phyloP scores from a whole-genome alignment of 306 rosid genomes.

The Senna tora region DNA sequence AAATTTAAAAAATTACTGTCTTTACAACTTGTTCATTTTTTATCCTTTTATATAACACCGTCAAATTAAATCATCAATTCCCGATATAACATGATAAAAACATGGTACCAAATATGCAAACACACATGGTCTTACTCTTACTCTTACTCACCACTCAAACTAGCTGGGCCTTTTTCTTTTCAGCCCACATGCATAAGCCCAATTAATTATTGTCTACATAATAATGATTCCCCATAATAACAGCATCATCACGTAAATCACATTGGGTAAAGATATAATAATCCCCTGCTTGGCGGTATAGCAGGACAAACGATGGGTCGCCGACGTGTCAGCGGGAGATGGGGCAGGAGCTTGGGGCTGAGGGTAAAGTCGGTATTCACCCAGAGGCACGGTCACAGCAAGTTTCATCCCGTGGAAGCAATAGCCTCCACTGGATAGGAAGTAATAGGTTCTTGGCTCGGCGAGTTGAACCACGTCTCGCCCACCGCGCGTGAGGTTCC shows the following conservation, averaged over 20 bases:
- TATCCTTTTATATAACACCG: too few relatives aligned
- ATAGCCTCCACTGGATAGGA: slow-evolving; percentile 62
- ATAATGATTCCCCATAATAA: not conserved
- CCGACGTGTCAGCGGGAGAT: slow-evolving; percentile 20
- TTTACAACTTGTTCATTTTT: too few relatives aligned
- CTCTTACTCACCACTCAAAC: too few relatives aligned
- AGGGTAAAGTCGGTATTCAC: not conserved
- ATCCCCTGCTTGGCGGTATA: slow-evolving; percentile 3
- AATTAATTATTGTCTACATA: too few relatives aligned
- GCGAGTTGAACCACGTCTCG: slow-evolving; percentile 68
- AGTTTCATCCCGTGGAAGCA: slow-evolving; percentile 74
- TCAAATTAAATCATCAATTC: too few relatives aligned
- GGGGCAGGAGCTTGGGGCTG: slow-evolving; percentile 32
- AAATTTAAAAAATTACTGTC: too few relatives aligned
- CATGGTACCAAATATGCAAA: too few relatives aligned
- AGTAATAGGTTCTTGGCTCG: slow-evolving; percentile 61
- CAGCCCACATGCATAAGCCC: too few relatives aligned
- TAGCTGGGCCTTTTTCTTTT: too few relatives aligned
- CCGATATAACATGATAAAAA: too few relatives aligned
- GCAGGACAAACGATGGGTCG: not conserved
- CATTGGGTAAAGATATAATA: slow-evolving; percentile 23
- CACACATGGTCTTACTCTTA: too few relatives aligned
- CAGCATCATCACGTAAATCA: slow-evolving; percentile 32
- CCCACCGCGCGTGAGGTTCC: slow-evolving; percentile 70
- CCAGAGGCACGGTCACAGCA: slow-evolving; percentile 47